phyloP scores from a whole-genome alignment of 2,329 filamentous ascomycete genomes.

The Aquanectria penicillioides region DNA sequence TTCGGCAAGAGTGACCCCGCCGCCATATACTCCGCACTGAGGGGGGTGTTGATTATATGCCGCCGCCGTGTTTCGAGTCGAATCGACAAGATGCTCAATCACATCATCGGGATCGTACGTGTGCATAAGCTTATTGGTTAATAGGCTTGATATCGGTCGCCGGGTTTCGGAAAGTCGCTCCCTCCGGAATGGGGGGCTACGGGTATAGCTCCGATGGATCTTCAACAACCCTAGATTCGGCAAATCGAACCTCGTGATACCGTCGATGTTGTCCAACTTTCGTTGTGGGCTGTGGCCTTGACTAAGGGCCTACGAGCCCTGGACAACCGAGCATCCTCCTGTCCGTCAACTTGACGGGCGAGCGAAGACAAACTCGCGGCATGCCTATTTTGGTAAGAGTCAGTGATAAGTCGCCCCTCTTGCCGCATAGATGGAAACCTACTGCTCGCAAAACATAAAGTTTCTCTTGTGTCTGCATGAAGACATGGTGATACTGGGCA shows the following conservation, averaged over 20 bases:
- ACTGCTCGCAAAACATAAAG: constrained; percentile 73
- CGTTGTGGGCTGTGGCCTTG: constrained; percentile 34
- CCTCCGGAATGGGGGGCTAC: constrained; percentile 31
- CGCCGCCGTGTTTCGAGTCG: constrained; percentile 39
- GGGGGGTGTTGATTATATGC: constrained; percentile 35
- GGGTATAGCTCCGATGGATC: constrained; percentile 28
- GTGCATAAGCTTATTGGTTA: constrained; percentile 35
- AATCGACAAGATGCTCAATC: constrained; percentile 38
- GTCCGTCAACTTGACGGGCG: constrained; percentile 21
- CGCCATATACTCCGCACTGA: constrained; percentile 31
- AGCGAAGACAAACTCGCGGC: constrained; percentile 50
- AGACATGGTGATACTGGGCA: constrained; percentile 87
- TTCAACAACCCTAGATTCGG: constrained; percentile 31
- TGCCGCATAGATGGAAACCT: constrained; percentile 46
- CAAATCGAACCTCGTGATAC: constrained; percentile 24
- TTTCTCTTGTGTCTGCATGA: constrained; percentile 81
- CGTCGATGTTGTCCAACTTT: constrained; percentile 8
- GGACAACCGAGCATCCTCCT: constrained; percentile 20
- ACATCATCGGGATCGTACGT: constrained; percentile 39
- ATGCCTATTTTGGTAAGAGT: constrained; percentile 44
- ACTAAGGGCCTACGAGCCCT: constrained; percentile 42
- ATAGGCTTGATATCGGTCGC: constrained; percentile 32
- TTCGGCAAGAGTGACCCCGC: constrained; percentile 36
- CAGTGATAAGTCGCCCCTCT: constrained; percentile 24
- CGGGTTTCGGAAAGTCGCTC: constrained; percentile 28